Percentiles rank a stretch among this genome's conserved stretches.
Evolutionary conservation across 106 monocot genomes (phyloP).

Genomic region (Ottelia alismoides): DNA sequence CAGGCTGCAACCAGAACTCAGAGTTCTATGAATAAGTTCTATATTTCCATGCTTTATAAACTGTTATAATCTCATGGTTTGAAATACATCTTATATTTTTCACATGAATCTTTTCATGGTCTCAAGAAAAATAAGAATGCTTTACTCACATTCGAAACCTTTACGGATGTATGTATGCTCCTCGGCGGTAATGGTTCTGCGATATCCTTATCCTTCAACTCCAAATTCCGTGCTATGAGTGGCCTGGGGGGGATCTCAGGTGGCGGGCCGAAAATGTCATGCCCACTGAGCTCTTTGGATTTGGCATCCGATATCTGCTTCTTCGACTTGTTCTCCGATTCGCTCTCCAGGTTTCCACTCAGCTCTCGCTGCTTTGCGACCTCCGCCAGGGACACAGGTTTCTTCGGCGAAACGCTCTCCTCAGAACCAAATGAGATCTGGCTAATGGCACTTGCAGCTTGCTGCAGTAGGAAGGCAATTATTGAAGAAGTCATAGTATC

Average conservation of each 20-base stretch:
- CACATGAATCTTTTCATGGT: background rate
- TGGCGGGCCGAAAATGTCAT: slow-evolving; percentile 52
- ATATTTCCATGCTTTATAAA: background rate
- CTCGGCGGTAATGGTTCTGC: slow-evolving; percentile 2
- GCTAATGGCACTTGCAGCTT: slow-evolving; percentile 32
- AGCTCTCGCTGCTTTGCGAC: slow-evolving; percentile 41
- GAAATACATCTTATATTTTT: background rate
- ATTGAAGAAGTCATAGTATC: background rate
- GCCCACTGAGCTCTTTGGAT: slow-evolving; percentile 48
- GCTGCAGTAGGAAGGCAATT: slow-evolving; percentile 11
- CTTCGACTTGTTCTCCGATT: slow-evolving; percentile 25
- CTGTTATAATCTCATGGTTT: background rate
- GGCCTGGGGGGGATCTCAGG: slow-evolving; percentile 2
- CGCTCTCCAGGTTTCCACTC: slow-evolving; percentile 39
- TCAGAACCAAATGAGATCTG: slow-evolving; percentile 54
- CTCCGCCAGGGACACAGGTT: slow-evolving; percentile 37
- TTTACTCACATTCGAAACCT: slow-evolving; percentile 20
- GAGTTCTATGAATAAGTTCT: background rate
- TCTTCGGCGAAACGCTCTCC: slow-evolving; percentile 43
- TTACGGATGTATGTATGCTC: slow-evolving; percentile 9
- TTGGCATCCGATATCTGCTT: slow-evolving; percentile 48
- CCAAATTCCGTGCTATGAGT: slow-evolving; percentile 14
- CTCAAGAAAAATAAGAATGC: too few relatives aligned
- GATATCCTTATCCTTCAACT: slow-evolving; percentile 8
- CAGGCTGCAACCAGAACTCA: slow-evolving; percentile 6